Conservation (phyloP, 2,329 filamentous ascomycete genomes). For the Phyllosticta citriasiana region DNA sequence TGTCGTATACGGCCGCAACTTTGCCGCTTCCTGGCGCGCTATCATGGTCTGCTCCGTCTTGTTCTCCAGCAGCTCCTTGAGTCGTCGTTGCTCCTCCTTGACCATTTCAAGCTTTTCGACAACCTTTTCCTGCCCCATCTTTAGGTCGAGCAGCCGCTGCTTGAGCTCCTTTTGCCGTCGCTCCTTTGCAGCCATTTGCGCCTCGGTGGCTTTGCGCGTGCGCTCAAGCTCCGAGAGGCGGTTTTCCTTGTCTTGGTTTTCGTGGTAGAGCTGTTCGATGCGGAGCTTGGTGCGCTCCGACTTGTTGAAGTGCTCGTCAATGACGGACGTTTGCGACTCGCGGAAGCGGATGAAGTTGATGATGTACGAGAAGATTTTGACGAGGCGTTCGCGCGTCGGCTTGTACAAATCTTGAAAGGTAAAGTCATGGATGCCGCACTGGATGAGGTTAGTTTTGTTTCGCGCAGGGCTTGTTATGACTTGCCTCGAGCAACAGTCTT, state of each 20-base stretch:
- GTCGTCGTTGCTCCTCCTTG: conserved; percentile 66
- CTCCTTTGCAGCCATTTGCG: conserved; percentile 73
- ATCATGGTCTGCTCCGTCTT: conserved; percentile 60
- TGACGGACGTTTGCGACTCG: conserved; percentile 79
- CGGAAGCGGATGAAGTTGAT: conserved; percentile 99
- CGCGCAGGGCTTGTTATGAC: not conserved
- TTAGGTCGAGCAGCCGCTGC: conserved; percentile 67
- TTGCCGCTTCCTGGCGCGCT: conserved; percentile 74
- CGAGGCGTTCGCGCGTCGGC: conserved; percentile 79
- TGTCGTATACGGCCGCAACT: conserved; percentile 82
- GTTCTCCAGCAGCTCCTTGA: conserved; percentile 63
- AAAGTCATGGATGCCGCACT: conserved; percentile 90
- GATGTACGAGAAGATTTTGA: conserved; percentile 93
- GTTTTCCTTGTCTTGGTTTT: conserved; percentile 79
- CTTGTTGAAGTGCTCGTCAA: conserved; percentile 90
- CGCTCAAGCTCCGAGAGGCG: conserved; percentile 71
- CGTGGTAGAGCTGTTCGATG: conserved; percentile 74
- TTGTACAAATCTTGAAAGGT: conserved; percentile 86
- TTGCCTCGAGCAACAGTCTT: conserved; percentile 60
- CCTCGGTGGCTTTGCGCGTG: conserved; percentile 71
- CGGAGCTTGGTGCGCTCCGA: conserved; percentile 74
- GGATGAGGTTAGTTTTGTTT: not conserved
- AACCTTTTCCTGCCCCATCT: conserved; percentile 72
- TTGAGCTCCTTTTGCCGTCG: conserved; percentile 81
- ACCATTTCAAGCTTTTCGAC: conserved; percentile 73